Conservation (phyloP, 768 basidiomycete species). For the Hericium alpestre region DNA sequence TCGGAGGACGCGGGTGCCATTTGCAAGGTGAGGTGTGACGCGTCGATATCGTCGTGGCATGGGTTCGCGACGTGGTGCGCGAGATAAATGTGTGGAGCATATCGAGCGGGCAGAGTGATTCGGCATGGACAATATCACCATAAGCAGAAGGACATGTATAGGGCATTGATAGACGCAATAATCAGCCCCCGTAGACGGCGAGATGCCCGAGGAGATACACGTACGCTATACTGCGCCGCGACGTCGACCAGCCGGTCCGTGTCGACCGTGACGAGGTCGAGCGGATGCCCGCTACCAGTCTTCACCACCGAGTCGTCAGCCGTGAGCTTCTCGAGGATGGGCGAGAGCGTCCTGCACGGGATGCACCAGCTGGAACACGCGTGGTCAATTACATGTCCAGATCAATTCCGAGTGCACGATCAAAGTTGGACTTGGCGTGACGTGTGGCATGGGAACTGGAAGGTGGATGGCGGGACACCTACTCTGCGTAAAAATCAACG, state of each 20-base stretch:
- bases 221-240: constrained; percentile 41
- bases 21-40: not conserved
- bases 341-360: constrained; percentile 66
- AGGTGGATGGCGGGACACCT: constrained; percentile 13
- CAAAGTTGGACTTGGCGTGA: not conserved
- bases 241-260: constrained; percentile 44
- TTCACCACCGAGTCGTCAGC: constrained; percentile 26
- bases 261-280: constrained; percentile 69
- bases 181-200: not conserved
- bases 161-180: not conserved
- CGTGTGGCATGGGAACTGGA: not conserved
- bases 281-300: constrained; percentile 41
- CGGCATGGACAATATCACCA: too few species aligned
- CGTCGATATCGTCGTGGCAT: not conserved
- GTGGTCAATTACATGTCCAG: not conserved
- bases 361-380: constrained; percentile 55
- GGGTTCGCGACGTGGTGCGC: not conserved
- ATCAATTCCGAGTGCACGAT: not conserved
- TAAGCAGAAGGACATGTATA: not conserved
- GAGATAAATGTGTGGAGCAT: too few species aligned
- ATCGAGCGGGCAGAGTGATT: too few species aligned
- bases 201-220: not conserved
- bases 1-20: not conserved
- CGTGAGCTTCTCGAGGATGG: constrained; percentile 54
- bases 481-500: constrained; percentile 80